Evolutionary conservation across 768 basidiomycete species (phyloP).

Genomic region (Pleurotus cornucopiae): DNA sequence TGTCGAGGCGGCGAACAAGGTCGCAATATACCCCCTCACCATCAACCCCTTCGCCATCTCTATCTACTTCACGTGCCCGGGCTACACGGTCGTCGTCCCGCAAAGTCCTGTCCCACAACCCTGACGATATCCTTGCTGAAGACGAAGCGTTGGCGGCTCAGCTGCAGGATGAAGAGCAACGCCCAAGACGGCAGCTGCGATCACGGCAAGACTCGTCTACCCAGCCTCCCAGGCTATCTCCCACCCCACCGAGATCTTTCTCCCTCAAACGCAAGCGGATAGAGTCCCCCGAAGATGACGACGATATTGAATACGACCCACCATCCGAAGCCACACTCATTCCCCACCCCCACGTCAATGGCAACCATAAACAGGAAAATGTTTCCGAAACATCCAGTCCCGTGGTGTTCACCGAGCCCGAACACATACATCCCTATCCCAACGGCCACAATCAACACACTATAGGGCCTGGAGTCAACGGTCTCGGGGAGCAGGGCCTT

Average conservation of each 20-base stretch:
- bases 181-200: slow-evolving; percentile 26
- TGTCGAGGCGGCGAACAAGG: background rate
- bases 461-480: background rate
- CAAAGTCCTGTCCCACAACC: slow-evolving; percentile 4
- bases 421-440: background rate
- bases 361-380: background rate
- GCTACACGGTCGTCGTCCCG: background rate
- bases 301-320: slow-evolving; percentile 9
- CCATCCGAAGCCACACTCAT: background rate
- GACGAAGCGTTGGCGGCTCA: slow-evolving; percentile 23
- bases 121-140: slow-evolving; percentile 12
- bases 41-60: background rate
- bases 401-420: background rate
- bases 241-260: slow-evolving; percentile 5
- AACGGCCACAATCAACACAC: background rate
- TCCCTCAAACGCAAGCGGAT: slow-evolving; percentile 41
- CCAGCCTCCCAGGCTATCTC: background rate
- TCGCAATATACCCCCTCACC: background rate
- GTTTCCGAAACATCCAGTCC: background rate
- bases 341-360: background rate
- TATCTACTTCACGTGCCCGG: background rate
- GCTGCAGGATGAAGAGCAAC: slow-evolving; percentile 28
- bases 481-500: background rate
- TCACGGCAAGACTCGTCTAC: slow-evolving; percentile 8
- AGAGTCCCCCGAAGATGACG: slow-evolving; percentile 30